phyloP scores from a whole-genome alignment of 495 filamentous ascomycete species.

The Trichoderma gamsii region DNA sequence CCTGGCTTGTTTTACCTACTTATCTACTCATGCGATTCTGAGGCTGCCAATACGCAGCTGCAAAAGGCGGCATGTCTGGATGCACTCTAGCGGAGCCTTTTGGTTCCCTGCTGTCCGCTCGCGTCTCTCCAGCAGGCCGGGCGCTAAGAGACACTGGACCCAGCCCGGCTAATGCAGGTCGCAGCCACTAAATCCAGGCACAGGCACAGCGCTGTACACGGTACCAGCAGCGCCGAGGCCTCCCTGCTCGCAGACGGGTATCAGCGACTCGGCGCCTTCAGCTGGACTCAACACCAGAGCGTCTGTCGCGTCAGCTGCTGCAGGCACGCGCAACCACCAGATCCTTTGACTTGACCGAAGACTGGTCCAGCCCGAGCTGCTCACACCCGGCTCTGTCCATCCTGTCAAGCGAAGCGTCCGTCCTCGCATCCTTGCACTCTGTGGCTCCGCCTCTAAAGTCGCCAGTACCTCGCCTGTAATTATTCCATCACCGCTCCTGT shows the following conservation, averaged over 20 bases:
- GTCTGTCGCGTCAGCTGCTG: not conserved
- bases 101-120: too few species aligned
- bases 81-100: too few species aligned
- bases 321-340: not conserved
- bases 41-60: too few species aligned
- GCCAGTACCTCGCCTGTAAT: not conserved
- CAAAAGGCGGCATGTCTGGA: too few species aligned
- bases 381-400: too few species aligned
- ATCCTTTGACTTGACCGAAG: too few species aligned
- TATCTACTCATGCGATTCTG: too few species aligned
- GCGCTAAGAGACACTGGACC: too few species aligned
- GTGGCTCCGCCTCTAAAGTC: not conserved
- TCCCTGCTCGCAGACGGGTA: not conserved
- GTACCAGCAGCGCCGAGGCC: not conserved
- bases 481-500: not conserved
- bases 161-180: not conserved
- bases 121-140: too few species aligned
- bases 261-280: not conserved
- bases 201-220: not conserved
- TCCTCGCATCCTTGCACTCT: not conserved
- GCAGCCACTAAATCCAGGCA: slow-evolving; percentile 4
- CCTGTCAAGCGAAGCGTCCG: not conserved
- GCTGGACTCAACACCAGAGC: too few species aligned
- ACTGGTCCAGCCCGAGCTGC: too few species aligned
- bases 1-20: too few species aligned